Conservation (phyloP, 1,284 basidiomycete genomes). For the Porodaedalea pini region DNA sequence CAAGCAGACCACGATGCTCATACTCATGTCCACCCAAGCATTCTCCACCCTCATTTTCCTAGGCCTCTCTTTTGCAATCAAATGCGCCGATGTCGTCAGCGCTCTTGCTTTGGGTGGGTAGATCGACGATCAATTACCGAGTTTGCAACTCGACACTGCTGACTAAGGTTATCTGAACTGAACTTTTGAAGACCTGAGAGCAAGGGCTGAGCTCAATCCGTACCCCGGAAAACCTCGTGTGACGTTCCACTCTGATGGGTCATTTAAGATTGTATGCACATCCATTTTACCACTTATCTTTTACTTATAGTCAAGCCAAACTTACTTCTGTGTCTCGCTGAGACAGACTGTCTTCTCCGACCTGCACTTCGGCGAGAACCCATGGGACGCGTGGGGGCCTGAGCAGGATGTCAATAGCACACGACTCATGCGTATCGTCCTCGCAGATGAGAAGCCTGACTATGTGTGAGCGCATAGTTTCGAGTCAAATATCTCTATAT, state of each 20-base stretch:
- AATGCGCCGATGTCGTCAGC: neutral
- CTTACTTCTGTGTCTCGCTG: too few species aligned
- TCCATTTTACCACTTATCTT: too few species aligned
- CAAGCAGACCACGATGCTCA: neutral
- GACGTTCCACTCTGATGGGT: slow-evolving; percentile 37
- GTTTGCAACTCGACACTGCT: neutral
- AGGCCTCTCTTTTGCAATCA: neutral
- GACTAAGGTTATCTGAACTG: neutral
- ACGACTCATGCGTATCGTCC: slow-evolving; percentile 48
- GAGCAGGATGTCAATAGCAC: slow-evolving; percentile 57
- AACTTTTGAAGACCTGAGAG: neutral
- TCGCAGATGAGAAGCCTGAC: slow-evolving; percentile 54
- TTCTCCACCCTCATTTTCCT: neutral
- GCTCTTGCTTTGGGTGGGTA: neutral
- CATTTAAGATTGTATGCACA: slow-evolving; percentile 47
- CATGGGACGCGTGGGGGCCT: slow-evolving; percentile 63
- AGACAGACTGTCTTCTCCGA: slow-evolving; percentile 57
- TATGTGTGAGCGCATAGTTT: slow-evolving; percentile 48
- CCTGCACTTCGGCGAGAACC: slow-evolving; percentile 66
- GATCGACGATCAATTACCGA: neutral
- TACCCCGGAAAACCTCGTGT: slow-evolving; percentile 22
- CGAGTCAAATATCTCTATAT: neutral
- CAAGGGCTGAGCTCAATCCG: slow-evolving; percentile 11
- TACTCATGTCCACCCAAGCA: neutral
- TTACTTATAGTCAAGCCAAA: neutral